Evolutionary conservation across 345 rosid genomes (phyloP).

Genomic region (Litchi chinensis): DNA sequence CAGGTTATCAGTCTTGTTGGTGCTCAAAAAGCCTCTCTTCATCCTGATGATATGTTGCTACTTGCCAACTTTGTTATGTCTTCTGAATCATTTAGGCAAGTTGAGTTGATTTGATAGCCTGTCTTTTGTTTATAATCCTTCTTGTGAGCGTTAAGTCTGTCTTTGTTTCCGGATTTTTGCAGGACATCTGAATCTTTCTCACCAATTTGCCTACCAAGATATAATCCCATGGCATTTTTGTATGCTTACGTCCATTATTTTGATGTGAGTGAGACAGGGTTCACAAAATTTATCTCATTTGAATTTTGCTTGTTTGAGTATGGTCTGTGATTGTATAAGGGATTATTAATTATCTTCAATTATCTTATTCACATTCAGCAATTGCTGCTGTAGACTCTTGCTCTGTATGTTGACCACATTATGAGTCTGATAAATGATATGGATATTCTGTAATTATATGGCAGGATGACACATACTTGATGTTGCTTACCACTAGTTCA

Average conservation of each 20-base stretch:
- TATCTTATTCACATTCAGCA: slow-evolving; percentile 9
- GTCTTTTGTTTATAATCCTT: slow-evolving; percentile 7
- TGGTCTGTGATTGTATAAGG: not conserved
- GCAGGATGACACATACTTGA: slow-evolving; percentile 90
- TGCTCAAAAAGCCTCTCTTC: slow-evolving; percentile 97
- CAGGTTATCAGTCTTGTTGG: slow-evolving; percentile 97
- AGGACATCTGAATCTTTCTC: slow-evolving; percentile 98
- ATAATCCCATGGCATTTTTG: slow-evolving; percentile 91
- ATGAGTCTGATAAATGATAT: slow-evolving; percentile 15
- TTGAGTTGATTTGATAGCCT: slow-evolving; percentile 13
- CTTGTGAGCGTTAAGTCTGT: slow-evolving; percentile 11
- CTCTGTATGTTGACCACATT: slow-evolving; percentile 7
- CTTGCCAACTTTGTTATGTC: slow-evolving; percentile 92
- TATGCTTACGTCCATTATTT: slow-evolving; percentile 93
- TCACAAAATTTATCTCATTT: not conserved
- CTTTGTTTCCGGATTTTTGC: slow-evolving; percentile 36
- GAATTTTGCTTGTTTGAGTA: not conserved
- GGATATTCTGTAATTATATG: slow-evolving; percentile 24
- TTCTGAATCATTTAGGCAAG: slow-evolving; percentile 93
- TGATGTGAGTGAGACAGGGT: slow-evolving; percentile 68
- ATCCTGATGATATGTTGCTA: slow-evolving; percentile 92
- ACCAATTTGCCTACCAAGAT: slow-evolving; percentile 98
- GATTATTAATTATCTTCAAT: not conserved
- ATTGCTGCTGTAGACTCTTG: not conserved
- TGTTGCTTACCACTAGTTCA: slow-evolving; percentile 92